These are phyloP conservation scores for Trichaptum fuscoviolaceum DNA, from an alignment of 768 basidiomycete genomes.

Conservation along the genomic window DNA sequence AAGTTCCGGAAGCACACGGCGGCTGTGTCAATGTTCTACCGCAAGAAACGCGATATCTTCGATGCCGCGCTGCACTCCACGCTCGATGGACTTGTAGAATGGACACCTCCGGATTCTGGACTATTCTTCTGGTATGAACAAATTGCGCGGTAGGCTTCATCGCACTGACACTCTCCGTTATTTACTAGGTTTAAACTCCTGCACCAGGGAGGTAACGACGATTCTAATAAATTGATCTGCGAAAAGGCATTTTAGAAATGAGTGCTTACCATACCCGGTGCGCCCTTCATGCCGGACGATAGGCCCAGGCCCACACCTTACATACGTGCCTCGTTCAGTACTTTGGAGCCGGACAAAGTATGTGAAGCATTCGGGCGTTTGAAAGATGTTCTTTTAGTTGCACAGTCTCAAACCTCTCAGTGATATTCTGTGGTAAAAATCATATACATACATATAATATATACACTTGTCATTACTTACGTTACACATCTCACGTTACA, in stretches of 20 bases:
- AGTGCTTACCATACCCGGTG: constrained; percentile 84
- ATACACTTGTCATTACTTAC: too few species aligned
- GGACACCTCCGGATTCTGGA: constrained; percentile 66
- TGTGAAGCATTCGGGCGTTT: constrained; percentile 70
- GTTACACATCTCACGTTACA: too few species aligned
- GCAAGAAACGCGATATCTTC: constrained; percentile 68
- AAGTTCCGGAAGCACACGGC: constrained; percentile 67
- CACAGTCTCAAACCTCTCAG: too few species aligned
- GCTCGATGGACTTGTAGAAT: constrained; percentile 72
- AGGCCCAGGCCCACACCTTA: constrained; percentile 63
- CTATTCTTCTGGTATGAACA: constrained; percentile 80
- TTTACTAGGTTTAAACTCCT: constrained; percentile 63
- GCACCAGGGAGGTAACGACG: constrained; percentile 37
- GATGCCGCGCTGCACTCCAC: constrained; percentile 69
- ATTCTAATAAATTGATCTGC: constrained; percentile 69
- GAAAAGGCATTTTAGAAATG: constrained; percentile 73
- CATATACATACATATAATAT: too few species aligned
- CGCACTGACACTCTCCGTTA: too few species aligned
- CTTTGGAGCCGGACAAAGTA: constrained; percentile 60
- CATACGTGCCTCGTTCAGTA: constrained; percentile 80
- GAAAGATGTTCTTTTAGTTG: constrained; percentile 30
- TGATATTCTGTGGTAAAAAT: too few species aligned
- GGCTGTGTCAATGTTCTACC: constrained; percentile 69
- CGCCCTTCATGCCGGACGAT: constrained; percentile 71
- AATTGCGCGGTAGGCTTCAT: not conserved